phyloP scores from a whole-genome alignment of 73 alveolate genomes.

The Blepharisma stoltei region DNA sequence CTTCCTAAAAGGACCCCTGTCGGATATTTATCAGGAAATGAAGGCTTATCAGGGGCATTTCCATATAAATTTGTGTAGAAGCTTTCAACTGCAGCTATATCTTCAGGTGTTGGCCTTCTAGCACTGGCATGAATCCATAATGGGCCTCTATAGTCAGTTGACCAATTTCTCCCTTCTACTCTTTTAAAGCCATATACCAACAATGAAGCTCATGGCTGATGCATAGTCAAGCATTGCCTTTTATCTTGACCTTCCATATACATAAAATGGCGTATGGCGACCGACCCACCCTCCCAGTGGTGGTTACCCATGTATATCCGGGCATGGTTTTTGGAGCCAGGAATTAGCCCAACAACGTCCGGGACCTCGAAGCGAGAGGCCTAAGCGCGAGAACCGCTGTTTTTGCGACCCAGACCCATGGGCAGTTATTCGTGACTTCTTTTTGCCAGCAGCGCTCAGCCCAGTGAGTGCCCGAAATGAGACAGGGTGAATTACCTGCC shows the following conservation, averaged over 20 bases:
- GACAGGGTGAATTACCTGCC: too few relatives aligned
- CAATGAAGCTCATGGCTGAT: slow-evolving; percentile 73
- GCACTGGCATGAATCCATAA: slow-evolving; percentile 83
- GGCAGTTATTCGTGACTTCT: too few relatives aligned
- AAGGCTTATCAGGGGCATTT: slow-evolving; percentile 47
- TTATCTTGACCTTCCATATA: slow-evolving; percentile 46
- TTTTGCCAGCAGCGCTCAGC: too few relatives aligned
- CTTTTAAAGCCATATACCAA: slow-evolving; percentile 59
- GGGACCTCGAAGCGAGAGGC: too few relatives aligned
- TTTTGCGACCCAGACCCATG: too few relatives aligned
- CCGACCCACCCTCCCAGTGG: too few relatives aligned
- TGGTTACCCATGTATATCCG: too few relatives aligned
- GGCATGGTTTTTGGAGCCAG: too few relatives aligned
- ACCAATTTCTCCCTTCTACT: slow-evolving; percentile 73
- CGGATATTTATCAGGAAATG: slow-evolving; percentile 70
- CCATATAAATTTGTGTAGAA: slow-evolving; percentile 49
- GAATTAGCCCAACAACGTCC: too few relatives aligned
- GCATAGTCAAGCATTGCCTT: slow-evolving; percentile 68
- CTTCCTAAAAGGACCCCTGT: slow-evolving; percentile 74
- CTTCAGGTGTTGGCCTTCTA: slow-evolving; percentile 52
- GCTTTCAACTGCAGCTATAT: slow-evolving; percentile 50
- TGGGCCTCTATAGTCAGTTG: slow-evolving; percentile 68
- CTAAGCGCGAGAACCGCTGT: too few relatives aligned
- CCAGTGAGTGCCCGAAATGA: too few relatives aligned
- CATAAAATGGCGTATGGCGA: too few relatives aligned